Conservation (phyloP, 768 basidiomycete species). For the Leucocoprinus birnbaumii region DNA sequence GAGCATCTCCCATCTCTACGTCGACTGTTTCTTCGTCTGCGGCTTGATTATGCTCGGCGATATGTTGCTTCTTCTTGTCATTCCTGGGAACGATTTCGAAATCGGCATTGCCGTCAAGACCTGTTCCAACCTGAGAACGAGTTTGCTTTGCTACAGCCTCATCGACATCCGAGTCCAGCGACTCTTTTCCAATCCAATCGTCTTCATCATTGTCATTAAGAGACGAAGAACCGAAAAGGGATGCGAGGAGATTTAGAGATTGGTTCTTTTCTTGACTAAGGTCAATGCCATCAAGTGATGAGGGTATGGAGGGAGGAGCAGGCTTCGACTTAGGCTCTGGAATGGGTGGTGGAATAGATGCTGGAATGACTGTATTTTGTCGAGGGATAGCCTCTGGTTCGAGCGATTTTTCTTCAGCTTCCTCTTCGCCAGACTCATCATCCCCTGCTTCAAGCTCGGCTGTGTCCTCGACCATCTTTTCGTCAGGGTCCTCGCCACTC, state of each 20-base stretch:
- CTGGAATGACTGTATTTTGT: neutral
- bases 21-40: slow-evolving; percentile 5
- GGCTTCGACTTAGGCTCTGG: neutral
- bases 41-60: neutral
- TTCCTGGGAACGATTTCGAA: slow-evolving; percentile 34
- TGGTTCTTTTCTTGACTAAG: slow-evolving; percentile 39
- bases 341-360: neutral
- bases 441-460: slow-evolving; percentile 12
- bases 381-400: slow-evolving; percentile 10
- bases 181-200: slow-evolving; percentile 63
- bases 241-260: slow-evolving; percentile 45
- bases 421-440: slow-evolving; percentile 13
- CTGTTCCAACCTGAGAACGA: slow-evolving; percentile 14
- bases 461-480: too few species aligned
- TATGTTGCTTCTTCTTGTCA: slow-evolving; percentile 9
- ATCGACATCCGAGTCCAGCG: slow-evolving; percentile 55
- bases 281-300: slow-evolving; percentile 6
- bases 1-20: slow-evolving; percentile 13
- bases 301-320: neutral
- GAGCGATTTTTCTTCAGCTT: slow-evolving; percentile 14
- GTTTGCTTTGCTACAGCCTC: slow-evolving; percentile 29
- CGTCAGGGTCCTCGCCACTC: too few species aligned
- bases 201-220: slow-evolving; percentile 30
- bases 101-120: slow-evolving; percentile 24
- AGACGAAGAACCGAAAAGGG: slow-evolving; percentile 41